Evolutionary conservation across 164 flowering plant genomes (phyloP), one percentile per base, ranked within the genome.

Genomic region (Vitis labrusca): DNA sequence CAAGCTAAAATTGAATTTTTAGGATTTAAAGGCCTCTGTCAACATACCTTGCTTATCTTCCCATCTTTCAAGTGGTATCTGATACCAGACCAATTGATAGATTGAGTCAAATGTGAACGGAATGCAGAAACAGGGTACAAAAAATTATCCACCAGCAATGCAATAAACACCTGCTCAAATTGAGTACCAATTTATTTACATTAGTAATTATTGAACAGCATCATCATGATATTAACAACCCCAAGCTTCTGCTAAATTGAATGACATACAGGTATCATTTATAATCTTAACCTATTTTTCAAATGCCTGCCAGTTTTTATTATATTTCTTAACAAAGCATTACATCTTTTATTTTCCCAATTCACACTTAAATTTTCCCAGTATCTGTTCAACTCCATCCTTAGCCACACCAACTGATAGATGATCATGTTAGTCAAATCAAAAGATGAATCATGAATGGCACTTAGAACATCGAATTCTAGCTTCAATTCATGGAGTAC

Each of bases 71-170:
- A 81, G 77, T 90, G 85, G 76, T 95, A 95, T 27, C 90, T 84
- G 60, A 95, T 89, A 57, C 99, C 98, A 50, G 99, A 95, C 98
- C 98, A 95, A 70, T 93, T 83, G 79, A 95, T 95, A 16, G 88
- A 91, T 73, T 90, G 98, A 64, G 89, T 82, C 61, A 91, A 95
- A 82, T 91, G 97, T 30, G 98, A 95, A 15, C 94, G 88, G 5
- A 91, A 9, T 47, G 99, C 98, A 49, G 96, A 91, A 55, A 95
- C 61, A 0, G 97, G 89, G 73, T 94, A 94, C 59, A 94, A 72
- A 74, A 92, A 94, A 76, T 94, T 94, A 76, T 92, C 97, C 51
- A 94, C 99, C 82, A 94, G 61, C 91, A 92, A 76, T 47, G 99
- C 97, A 69, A 91, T 75, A 77, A 92, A 92, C 50, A 94, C 85